These are phyloP conservation scores for Vaccinium vitisidaea DNA, from an alignment of 148 eudicot species.

Conservation along the genomic window DNA sequence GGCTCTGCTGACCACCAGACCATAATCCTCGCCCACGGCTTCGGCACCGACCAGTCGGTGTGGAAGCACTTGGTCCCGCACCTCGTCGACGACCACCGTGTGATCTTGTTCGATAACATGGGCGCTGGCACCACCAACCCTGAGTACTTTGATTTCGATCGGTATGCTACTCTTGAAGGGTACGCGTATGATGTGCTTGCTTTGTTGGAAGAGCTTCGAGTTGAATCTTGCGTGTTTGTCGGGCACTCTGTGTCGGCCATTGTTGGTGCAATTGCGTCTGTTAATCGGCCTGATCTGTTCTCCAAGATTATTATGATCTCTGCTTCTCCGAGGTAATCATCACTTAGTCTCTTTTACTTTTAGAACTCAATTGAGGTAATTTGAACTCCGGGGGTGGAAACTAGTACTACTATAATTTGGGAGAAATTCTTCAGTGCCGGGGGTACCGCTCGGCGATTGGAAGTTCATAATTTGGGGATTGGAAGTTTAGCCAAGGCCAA, in stretches of 20 bases:
- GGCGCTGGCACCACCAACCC: slow-evolving; percentile 96
- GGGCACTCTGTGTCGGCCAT: slow-evolving; percentile 87
- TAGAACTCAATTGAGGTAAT: too few species aligned
- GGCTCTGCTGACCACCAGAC: slow-evolving; percentile 39
- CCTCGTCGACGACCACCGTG: slow-evolving; percentile 55
- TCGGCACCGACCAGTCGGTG: slow-evolving; percentile 86
- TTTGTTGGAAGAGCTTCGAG: slow-evolving; percentile 56
- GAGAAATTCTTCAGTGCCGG: too few species aligned
- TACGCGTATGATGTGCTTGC: slow-evolving; percentile 71
- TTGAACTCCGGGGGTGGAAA: too few species aligned
- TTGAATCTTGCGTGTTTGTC: slow-evolving; percentile 56
- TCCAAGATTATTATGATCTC: slow-evolving; percentile 56
- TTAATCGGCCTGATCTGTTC: slow-evolving; percentile 78
- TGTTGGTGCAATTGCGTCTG: slow-evolving; percentile 67
- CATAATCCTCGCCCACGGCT: slow-evolving; percentile 75
- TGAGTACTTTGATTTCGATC: slow-evolving; percentile 74
- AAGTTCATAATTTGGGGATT: too few species aligned
- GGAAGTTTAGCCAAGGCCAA: too few species aligned
- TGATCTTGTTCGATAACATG: slow-evolving; percentile 78
- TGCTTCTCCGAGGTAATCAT: slow-evolving; percentile 70
- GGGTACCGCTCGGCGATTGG: too few species aligned
- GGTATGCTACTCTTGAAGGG: slow-evolving; percentile 67
- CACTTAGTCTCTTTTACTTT: neutral
- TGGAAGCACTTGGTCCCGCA: slow-evolving; percentile 87
- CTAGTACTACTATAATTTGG: too few species aligned